Evolutionary conservation across 352 stramenopile genomes (phyloP), one percentile per base, ranked within the genome.

Genomic region (Pythium periplocum): DNA sequence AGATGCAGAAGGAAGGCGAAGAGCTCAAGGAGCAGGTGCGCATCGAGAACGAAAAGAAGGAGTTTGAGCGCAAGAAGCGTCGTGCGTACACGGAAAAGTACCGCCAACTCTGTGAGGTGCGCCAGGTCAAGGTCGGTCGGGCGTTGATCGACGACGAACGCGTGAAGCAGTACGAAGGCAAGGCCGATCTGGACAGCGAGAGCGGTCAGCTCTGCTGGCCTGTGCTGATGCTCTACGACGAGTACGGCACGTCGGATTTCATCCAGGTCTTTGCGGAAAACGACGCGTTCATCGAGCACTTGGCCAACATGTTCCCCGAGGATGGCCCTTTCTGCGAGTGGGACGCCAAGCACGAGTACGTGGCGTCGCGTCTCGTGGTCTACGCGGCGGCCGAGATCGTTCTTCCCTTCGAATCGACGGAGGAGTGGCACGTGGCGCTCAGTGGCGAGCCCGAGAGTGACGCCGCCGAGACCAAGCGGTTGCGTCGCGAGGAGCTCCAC

Each of bases 301-400:
- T 95, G 51, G 85, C 83, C 56, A 93, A 93, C 64, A 93, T 93
- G 83, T 95, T 95, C 64, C 85, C 85, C 0, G 85, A 95, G 50
- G 82, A 92, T 43, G 85, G 85, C 0, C 81, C 85, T 46, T 90
- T 82, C 58, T 86, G 78, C 42, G 68, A 93, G 26, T 95, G 85
- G 85, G 85, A 95, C 64, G 62, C 51, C 9, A 66, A 77, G 3
- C 55, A 84, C 9, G 67, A 86, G 59, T 95, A 90, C 57, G 71
- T 85, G 46, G 85, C 83, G 17, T 93, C 81, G 33, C 73, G 82
- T 26, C 63, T 95, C 34, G 77, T 86, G 17, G 63, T 93, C 31
- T 93, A 90, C 49, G 82, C 78, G 8, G 78, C 76, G 1, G 78
- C 78, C 4, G 69, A 95, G 40, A 75, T 90, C 36, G 82, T 89